Evolutionary conservation across 495 filamentous ascomycete genomes (phyloP).

Genomic region (Daldinia decipiens): DNA sequence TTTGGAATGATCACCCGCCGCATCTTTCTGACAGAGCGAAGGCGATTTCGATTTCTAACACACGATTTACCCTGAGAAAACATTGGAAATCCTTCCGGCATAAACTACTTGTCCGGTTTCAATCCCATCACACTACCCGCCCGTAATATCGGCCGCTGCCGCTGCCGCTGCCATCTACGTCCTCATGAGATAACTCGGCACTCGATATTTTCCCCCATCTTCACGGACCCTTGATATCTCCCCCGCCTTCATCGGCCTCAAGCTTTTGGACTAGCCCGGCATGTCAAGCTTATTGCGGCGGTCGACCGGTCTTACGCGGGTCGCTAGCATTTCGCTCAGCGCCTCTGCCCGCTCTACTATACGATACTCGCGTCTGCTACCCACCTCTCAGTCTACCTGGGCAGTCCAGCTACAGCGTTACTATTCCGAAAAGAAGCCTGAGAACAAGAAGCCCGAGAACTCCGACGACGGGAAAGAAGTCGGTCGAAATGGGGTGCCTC

Average conservation of each 20-base stretch:
- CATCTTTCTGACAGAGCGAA: slow-evolving; percentile 35
- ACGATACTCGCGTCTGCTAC: slow-evolving; percentile 48
- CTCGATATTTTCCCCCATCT: slow-evolving; percentile 17
- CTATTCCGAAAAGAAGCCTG: slow-evolving; percentile 66
- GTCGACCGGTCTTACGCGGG: slow-evolving; percentile 71
- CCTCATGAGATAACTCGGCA: slow-evolving; percentile 32
- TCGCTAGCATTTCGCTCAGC: slow-evolving; percentile 65
- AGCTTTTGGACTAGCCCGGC: slow-evolving; percentile 51
- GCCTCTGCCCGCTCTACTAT: slow-evolving; percentile 56
- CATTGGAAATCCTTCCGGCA: slow-evolving; percentile 2
- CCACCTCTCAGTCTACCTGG: slow-evolving; percentile 58
- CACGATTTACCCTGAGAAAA: slow-evolving; percentile 8
- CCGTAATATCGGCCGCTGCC: slow-evolving; percentile 24
- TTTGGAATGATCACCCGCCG: slow-evolving; percentile 32
- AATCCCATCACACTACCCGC: slow-evolving; percentile 2
- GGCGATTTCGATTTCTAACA: slow-evolving; percentile 24
- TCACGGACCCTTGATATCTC: slow-evolving; percentile 22
- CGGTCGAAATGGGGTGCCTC: slow-evolving; percentile 11
- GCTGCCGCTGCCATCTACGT: slow-evolving; percentile 13
- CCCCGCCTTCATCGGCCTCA: slow-evolving; percentile 25
- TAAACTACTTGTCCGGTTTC: slow-evolving; percentile 5
- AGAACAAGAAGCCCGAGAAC: slow-evolving; percentile 50
- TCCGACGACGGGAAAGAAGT: slow-evolving; percentile 9
- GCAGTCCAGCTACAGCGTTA: slow-evolving; percentile 60
- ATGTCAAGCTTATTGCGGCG: slow-evolving; percentile 75